Evolutionary conservation across 163 green algal genomes (phyloP).

Genomic region (Chlamydomonas reinhardtii): DNA sequence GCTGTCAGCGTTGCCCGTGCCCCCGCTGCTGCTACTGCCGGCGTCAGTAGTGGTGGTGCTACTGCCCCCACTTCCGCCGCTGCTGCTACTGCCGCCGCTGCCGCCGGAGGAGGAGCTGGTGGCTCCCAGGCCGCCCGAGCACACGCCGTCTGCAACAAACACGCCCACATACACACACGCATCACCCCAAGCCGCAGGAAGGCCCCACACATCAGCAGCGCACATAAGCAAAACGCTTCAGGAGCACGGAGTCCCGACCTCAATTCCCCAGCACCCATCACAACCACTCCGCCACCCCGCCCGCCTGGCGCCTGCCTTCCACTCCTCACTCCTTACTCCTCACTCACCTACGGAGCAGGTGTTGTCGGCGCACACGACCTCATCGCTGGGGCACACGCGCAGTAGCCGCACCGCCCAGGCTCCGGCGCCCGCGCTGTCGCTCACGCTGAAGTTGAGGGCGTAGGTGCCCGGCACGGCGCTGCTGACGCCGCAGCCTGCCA

Average conservation of each 20-base stretch:
- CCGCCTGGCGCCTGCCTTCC: no score
- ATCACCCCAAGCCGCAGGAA: no score
- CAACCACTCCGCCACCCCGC: no score
- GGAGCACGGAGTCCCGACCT: no score
- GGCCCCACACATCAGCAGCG: no score
- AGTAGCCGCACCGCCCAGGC: constrained; percentile 5
- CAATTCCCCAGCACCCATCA: no score
- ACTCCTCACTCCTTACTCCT: no score
- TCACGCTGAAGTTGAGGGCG: constrained; percentile 23
- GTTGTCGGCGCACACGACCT: constrained; percentile 11
- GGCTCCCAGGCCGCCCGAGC: neutral
- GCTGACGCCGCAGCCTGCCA: constrained; percentile 17
- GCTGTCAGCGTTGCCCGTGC: neutral
- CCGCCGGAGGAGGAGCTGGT: neutral
- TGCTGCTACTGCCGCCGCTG: neutral
- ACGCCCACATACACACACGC: no score
- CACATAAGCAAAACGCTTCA: no score
- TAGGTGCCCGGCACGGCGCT: neutral
- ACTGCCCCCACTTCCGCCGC: no score
- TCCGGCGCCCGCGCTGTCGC: neutral
- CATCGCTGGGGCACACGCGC: neutral
- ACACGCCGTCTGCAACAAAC: neutral
- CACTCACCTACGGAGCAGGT: constrained; percentile 24
- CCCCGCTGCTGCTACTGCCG: neutral
- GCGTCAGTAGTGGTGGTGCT: no score